These are phyloP conservation scores for Citrullus mucosospermus DNA, from an alignment of 306 rosid species.

Conservation along the genomic window DNA sequence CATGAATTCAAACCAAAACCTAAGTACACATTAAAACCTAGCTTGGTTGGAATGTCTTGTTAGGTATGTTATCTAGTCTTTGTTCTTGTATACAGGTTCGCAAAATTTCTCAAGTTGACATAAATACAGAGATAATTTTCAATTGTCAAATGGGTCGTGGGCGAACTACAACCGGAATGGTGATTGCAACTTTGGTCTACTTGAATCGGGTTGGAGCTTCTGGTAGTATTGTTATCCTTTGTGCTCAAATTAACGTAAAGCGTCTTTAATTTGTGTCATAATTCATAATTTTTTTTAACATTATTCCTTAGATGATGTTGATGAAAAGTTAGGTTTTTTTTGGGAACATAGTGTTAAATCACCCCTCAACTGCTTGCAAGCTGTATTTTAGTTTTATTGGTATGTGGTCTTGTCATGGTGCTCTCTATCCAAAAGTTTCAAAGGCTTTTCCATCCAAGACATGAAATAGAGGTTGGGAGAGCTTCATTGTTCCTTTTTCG, in stretches of 20 bases:
- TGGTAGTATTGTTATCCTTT: slow-evolving; percentile 30
- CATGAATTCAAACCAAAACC: too few species aligned
- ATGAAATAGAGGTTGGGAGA: too few species aligned
- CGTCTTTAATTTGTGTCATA: neutral
- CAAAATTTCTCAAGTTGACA: slow-evolving; percentile 64
- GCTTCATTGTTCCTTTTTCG: too few species aligned
- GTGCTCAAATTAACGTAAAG: neutral
- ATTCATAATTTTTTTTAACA: neutral
- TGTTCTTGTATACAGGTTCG: slow-evolving; percentile 47
- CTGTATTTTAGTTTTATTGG: neutral
- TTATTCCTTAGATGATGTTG: neutral
- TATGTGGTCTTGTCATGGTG: too few species aligned
- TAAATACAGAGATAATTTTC: slow-evolving; percentile 64
- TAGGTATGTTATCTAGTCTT: slow-evolving; percentile 13
- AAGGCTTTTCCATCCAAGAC: too few species aligned
- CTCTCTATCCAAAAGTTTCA: too few species aligned
- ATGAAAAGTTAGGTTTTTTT: neutral
- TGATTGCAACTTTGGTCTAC: slow-evolving; percentile 77
- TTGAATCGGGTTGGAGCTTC: slow-evolving; percentile 75
- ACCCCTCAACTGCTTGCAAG: neutral
- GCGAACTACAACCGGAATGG: slow-evolving; percentile 92
- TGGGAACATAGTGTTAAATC: neutral
- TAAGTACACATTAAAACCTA: neutral
- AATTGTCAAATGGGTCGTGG: slow-evolving; percentile 99
- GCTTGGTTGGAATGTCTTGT: neutral